Percentiles rank a stretch among this genome's conserved stretches.
phyloP scores from a whole-genome alignment of 148 eudicot genomes.

The Arctostaphylos glauca region DNA sequence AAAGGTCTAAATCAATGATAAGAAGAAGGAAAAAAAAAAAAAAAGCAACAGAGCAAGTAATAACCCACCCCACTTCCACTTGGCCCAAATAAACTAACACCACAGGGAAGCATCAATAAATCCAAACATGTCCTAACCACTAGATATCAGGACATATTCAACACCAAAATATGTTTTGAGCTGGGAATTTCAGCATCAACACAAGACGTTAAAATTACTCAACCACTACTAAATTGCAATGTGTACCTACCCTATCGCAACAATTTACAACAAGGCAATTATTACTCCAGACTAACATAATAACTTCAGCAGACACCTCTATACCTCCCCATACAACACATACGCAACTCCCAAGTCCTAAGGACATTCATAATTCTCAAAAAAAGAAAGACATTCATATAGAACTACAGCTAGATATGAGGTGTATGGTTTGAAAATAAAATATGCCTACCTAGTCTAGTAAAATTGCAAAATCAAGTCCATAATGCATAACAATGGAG shows the following conservation, averaged over 20 bases:
- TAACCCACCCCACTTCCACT: constrained; percentile 22
- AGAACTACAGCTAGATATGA: background rate
- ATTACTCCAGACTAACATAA: background rate
- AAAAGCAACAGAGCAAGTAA: constrained; percentile 14
- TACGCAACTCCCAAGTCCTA: background rate
- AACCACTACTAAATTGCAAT: background rate
- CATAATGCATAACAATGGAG: background rate
- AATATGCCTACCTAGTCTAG: background rate
- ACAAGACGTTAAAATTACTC: background rate
- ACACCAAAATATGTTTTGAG: constrained; percentile 2
- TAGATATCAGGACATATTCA: constrained; percentile 1
- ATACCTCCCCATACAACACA: background rate
- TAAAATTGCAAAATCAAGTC: background rate
- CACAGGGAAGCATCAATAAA: constrained; percentile 6
- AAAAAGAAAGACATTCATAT: background rate
- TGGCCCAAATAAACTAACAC: constrained; percentile 11
- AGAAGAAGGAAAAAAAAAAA: constrained; percentile 15
- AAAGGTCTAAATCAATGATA: constrained; percentile 4
- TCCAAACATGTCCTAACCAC: constrained; percentile 17
- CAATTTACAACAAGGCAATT: background rate
- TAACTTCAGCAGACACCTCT: constrained; percentile 14
- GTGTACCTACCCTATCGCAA: background rate
- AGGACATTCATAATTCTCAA: no score
- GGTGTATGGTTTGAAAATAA: background rate
- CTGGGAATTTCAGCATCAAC: constrained; percentile 12